Evolutionary conservation across 108 stramenopile genomes (phyloP).

Genomic region (Schizochytrium sp.): DNA sequence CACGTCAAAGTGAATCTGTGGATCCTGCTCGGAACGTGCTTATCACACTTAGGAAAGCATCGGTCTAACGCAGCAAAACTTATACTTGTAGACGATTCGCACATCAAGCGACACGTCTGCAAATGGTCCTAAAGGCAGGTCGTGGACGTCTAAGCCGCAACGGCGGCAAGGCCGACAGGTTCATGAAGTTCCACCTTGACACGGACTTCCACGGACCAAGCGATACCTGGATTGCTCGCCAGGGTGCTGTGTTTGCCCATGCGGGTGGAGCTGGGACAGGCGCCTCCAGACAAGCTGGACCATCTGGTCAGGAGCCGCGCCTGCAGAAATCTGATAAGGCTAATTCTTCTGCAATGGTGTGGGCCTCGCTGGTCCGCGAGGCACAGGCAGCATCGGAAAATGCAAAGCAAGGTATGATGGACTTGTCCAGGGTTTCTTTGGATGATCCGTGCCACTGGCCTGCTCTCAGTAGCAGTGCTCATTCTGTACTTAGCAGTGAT

Average conservation of each 20-base stretch:
- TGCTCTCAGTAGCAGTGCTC: neutral
- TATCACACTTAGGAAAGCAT: too few species aligned
- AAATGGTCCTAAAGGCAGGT: neutral
- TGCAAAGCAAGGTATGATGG: conserved; percentile 22
- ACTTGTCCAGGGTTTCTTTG: neutral
- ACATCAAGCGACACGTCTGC: too few species aligned
- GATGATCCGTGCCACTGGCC: conserved; percentile 19
- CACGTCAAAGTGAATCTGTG: too few species aligned
- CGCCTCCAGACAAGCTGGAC: neutral
- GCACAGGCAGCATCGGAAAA: conserved; percentile 27
- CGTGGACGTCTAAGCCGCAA: conserved; percentile 8
- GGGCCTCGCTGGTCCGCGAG: conserved; percentile 26
- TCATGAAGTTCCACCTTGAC: conserved; percentile 10
- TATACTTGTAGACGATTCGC: too few species aligned
- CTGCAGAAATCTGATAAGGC: neutral
- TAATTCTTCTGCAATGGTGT: neutral
- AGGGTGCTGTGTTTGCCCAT: neutral
- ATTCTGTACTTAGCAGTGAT: neutral
- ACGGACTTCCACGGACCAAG: conserved; percentile 33
- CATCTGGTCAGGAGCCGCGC: neutral
- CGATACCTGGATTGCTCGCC: conserved; percentile 7
- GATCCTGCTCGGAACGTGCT: too few species aligned
- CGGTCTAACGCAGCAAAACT: too few species aligned
- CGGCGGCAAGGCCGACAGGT: conserved; percentile 30
- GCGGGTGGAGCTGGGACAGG: neutral